Evolutionary conservation across 768 basidiomycete species (phyloP).

Genomic region (Gymnopilus dilepis): DNA sequence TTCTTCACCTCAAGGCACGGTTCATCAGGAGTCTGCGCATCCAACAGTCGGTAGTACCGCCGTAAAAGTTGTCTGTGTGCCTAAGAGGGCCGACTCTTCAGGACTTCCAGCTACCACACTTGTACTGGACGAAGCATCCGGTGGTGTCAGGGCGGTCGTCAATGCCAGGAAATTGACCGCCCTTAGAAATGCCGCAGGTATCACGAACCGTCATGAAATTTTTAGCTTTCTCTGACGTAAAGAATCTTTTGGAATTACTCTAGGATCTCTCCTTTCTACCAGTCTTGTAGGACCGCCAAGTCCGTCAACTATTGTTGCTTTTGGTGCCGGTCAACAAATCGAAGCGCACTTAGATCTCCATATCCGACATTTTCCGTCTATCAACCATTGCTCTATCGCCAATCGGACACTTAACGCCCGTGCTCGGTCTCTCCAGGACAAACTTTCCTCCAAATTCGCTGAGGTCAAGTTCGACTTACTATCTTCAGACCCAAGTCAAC

Average conservation of each 20-base stretch:
- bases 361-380: constrained; percentile 58
- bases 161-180: constrained; percentile 83
- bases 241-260: neutral
- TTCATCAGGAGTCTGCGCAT: neutral
- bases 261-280: constrained; percentile 74
- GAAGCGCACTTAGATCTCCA: constrained; percentile 68
- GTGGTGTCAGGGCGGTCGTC: constrained; percentile 73
- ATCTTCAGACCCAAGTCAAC: constrained; percentile 14
- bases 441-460: constrained; percentile 30
- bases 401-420: constrained; percentile 64
- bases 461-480: constrained; percentile 29
- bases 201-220: neutral
- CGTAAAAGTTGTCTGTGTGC: constrained; percentile 85
- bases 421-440: constrained; percentile 39
- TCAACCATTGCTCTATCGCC: constrained; percentile 60
- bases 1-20: neutral
- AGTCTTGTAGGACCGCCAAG: constrained; percentile 49
- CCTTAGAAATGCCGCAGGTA: constrained; percentile 82
- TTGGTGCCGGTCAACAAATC: constrained; percentile 79
- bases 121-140: constrained; percentile 73
- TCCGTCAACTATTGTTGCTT: constrained; percentile 58
- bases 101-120: constrained; percentile 83
- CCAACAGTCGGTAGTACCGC: constrained; percentile 51
- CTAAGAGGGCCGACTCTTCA: constrained; percentile 45
- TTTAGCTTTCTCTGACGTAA: neutral